Conservation (phyloP, 352 stramenopile species). For the Globisporangium yorkense region DNA sequence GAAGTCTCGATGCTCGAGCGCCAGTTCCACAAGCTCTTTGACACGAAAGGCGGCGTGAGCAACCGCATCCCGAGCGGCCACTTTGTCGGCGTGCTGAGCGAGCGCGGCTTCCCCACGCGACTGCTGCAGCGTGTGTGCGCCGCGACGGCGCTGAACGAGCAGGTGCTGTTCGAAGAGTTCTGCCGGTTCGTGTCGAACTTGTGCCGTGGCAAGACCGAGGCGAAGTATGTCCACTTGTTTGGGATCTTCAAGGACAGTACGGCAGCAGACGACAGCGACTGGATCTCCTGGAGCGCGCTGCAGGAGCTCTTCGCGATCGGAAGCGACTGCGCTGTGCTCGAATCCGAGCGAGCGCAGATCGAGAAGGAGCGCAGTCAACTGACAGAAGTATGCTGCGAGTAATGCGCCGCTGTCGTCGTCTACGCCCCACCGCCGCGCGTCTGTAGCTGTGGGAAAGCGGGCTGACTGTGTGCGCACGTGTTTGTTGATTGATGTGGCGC, state of each 20-base stretch:
- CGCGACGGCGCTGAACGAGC: conserved; percentile 30
- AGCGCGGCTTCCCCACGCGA: conserved; percentile 32
- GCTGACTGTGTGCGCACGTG: neutral
- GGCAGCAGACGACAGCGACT: conserved; percentile 1
- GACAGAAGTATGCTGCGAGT: conserved; percentile 25
- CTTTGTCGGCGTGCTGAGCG: conserved; percentile 51
- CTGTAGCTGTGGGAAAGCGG: neutral
- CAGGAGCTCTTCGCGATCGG: conserved; percentile 38
- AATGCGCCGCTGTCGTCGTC: conserved; percentile 1
- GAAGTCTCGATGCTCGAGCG: conserved; percentile 73
- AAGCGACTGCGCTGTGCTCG: conserved; percentile 18
- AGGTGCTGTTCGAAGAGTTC: conserved; percentile 80
- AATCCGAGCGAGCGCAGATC: conserved; percentile 14
- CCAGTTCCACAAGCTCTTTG: conserved; percentile 75
- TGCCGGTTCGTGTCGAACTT: conserved; percentile 76
- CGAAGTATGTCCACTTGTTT: conserved; percentile 48
- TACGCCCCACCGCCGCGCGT: neutral
- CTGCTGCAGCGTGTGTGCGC: conserved; percentile 43
- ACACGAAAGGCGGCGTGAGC: conserved; percentile 63
- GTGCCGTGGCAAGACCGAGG: conserved; percentile 41
- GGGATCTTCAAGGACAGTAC: conserved; percentile 40
- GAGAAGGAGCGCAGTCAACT: conserved; percentile 30
- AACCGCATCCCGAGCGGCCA: conserved; percentile 52
- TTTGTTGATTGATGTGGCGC: neutral
- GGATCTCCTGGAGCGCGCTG: conserved; percentile 29